phyloP scores from a whole-genome alignment of 139 green algal species.

The Diplosphaera chodatii region DNA sequence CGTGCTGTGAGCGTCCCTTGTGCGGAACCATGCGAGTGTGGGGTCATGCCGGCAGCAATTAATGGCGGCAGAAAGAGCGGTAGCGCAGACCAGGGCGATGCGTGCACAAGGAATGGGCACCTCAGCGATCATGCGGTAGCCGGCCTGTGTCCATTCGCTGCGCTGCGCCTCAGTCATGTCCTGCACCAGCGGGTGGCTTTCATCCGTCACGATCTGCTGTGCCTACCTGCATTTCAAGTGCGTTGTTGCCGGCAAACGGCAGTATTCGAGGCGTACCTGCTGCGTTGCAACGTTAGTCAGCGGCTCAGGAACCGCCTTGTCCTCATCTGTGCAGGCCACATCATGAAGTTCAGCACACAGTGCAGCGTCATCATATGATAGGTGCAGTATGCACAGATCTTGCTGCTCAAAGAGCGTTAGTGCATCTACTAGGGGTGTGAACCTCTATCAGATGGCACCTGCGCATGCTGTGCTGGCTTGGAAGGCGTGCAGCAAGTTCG shows the following conservation, averaged over 20 bases:
- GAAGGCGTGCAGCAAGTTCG: constrained; percentile 39
- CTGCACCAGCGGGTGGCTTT: not conserved
- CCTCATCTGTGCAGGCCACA: too few relatives aligned
- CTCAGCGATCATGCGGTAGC: constrained; percentile 41
- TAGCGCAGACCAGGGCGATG: not conserved
- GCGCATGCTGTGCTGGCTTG: constrained; percentile 30
- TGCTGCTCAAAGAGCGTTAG: too few relatives aligned
- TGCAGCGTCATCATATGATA: too few relatives aligned
- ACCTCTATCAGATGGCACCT: not conserved
- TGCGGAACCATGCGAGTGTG: not conserved
- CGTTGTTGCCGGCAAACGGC: too few relatives aligned
- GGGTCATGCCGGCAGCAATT: not conserved
- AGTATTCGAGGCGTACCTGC: too few relatives aligned
- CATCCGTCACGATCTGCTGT: too few relatives aligned
- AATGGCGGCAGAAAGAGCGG: not conserved
- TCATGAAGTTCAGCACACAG: too few relatives aligned
- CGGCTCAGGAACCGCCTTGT: not conserved
- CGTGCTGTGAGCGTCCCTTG: too few relatives aligned
- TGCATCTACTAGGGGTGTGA: not conserved
- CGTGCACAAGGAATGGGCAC: not conserved
- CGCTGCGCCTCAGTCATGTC: constrained; percentile 17
- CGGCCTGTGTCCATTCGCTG: constrained; percentile 26
- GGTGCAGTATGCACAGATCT: too few relatives aligned
- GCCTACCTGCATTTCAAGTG: too few relatives aligned
- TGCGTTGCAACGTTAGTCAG: constrained; percentile 22